Base-by-base conservation (phyloP, 2,329 filamentous ascomycete species). In the Cadophora gregata region DNA sequence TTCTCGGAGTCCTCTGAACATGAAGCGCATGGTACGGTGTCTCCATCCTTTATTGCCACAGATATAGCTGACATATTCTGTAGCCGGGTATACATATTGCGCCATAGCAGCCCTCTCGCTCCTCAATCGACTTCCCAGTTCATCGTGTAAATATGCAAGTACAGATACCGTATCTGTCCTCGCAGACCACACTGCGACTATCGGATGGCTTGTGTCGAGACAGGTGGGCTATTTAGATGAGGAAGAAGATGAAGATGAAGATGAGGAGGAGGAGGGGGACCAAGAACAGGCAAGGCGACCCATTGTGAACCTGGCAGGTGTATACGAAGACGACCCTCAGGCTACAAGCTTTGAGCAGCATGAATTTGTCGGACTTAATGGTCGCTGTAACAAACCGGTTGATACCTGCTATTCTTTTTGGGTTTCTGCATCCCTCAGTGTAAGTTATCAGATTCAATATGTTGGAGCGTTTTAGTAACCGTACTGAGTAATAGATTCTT, bases 351-450 rank as follows among this genome's bases (percentile, higher is more conserved):
- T 76, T 66, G 24, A 72, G 61, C 56, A 73, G 62, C 47, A 75
- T 74, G 60, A 76, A 74, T 69, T 76, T 83, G 85, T 93, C 1
- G 96, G 94, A 10, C 93, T 96, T 80, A 97, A 96, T 75, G 96
- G 96, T 29, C 88, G 96, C 59, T 89, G 88, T 77, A 97, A 97
- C 81, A 99, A 99, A 79, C 85, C 90, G 58, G 91, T 92, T 10
- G 96, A 99, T 79, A 98, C 96, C 0, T 99, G 96, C 80, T 99
- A 99, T 78, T 90, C 88, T 25, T 99, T 95, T 83, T 99, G 96
- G 96, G 93, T 92, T 0, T 85, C 85, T 4, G 93, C 88, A 1
- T 88, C 93, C 60, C 77, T 86, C 60, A 77, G 78, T 66, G 82
- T 84, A 78, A 73, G 77, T 59, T 51, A 1, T 25, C 19, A 27